Evolutionary conservation across 805 yeast species (phyloP).

Genomic region (Yamadazyma endophytica): DNA sequence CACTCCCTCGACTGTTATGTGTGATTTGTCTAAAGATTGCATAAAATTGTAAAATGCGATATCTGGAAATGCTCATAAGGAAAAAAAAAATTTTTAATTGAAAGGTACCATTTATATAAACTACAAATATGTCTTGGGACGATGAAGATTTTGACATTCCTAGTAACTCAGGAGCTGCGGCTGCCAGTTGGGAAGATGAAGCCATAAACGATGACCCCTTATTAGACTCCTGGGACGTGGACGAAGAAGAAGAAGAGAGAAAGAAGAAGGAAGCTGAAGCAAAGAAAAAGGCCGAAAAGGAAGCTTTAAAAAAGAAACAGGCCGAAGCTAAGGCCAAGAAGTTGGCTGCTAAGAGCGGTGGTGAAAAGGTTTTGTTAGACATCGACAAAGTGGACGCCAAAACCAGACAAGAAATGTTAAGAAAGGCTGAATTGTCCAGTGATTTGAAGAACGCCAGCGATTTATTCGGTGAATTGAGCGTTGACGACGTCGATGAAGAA

Average conservation of each 20-base stretch:
- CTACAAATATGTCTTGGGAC: constrained; percentile 53
- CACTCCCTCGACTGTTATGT: too few species aligned
- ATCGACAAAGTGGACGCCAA: constrained; percentile 68
- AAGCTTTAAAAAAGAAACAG: constrained; percentile 41
- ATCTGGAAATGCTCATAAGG: neutral
- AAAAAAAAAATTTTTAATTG: neutral
- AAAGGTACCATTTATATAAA: neutral
- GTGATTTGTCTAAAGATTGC: too few species aligned
- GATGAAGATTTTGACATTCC: constrained; percentile 88
- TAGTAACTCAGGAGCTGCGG: constrained; percentile 41
- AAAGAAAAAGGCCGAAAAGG: constrained; percentile 38
- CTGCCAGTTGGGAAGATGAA: constrained; percentile 81
- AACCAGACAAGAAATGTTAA: constrained; percentile 71
- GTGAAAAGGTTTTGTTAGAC: constrained; percentile 41
- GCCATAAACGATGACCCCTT: constrained; percentile 74
- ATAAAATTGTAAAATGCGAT: too few species aligned
- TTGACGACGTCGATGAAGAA: constrained; percentile 37
- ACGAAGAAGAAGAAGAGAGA: constrained; percentile 63
- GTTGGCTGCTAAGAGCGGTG: constrained; percentile 33
- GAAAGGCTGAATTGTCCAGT: constrained; percentile 74
- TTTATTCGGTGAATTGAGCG: constrained; percentile 71
- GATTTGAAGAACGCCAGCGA: constrained; percentile 94
- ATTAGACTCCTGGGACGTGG: constrained; percentile 84
- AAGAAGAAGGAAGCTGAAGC: constrained; percentile 41
- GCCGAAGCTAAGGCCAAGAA: constrained; percentile 48